Percentiles rank a stretch among this genome's conserved stretches.
phyloP scores from a whole-genome alignment of 2,329 filamentous ascomycete species.

The Paecilomyces sp. region DNA sequence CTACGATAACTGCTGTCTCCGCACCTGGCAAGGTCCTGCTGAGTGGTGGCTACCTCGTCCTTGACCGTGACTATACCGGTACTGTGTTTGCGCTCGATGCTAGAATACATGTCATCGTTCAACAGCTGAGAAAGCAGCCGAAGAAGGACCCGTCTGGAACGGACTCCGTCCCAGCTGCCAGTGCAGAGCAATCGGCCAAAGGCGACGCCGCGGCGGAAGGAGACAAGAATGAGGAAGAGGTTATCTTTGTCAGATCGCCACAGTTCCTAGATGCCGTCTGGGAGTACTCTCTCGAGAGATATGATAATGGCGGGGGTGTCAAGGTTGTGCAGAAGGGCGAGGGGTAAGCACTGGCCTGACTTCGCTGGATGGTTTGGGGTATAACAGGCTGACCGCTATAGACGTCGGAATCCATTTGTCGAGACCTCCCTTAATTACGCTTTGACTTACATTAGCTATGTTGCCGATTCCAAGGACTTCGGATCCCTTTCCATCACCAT shows the following conservation, averaged over 20 bases:
- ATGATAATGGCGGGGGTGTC: conserved; percentile 68
- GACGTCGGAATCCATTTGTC: conserved; percentile 73
- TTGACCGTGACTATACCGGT: conserved; percentile 79
- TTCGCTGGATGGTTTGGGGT: background rate
- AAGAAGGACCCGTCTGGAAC: background rate
- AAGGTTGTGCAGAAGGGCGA: conserved; percentile 60
- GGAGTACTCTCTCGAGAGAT: conserved; percentile 73
- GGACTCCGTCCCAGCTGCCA: conserved; percentile 1
- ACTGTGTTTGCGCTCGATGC: conserved; percentile 59
- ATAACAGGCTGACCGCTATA: conserved; percentile 16
- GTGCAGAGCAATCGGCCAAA: conserved; percentile 5
- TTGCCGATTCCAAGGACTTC: conserved; percentile 48
- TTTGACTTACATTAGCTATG: conserved; percentile 65
- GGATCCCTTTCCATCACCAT: conserved; percentile 71
- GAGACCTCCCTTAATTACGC: conserved; percentile 85
- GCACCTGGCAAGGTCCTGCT: conserved; percentile 95
- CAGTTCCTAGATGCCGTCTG: conserved; percentile 84
- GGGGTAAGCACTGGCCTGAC: conserved; percentile 19
- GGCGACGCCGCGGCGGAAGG: conserved; percentile 18
- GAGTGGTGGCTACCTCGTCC: conserved; percentile 88
- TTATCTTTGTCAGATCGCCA: conserved; percentile 82
- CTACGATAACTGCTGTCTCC: conserved; percentile 56
- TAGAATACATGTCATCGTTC: conserved; percentile 54
- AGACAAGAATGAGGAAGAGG: conserved; percentile 56
- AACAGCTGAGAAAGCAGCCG: conserved; percentile 40